Conservation (phyloP, 371 early-diverging fungal genomes). For the Choanephora cucurbitarum region DNA sequence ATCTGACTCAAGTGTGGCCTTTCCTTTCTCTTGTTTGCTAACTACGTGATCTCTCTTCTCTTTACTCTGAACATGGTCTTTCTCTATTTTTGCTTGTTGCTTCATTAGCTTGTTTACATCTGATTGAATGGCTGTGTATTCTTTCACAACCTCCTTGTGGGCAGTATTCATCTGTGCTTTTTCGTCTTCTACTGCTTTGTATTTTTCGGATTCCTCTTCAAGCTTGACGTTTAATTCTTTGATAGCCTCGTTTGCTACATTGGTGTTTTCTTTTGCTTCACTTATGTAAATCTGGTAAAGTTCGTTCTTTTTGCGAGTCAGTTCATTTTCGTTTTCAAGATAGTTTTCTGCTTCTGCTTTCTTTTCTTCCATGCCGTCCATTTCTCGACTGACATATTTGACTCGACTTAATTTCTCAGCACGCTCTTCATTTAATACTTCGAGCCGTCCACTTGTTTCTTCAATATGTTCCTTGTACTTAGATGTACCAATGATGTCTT, state of each 20-base stretch:
- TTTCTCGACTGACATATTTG: conserved; percentile 85
- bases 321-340: conserved; percentile 78
- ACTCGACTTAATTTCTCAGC: conserved; percentile 84
- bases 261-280: conserved; percentile 48
- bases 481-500: conserved; percentile 99
- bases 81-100: conserved; percentile 75
- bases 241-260: conserved; percentile 48
- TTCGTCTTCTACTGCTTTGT: conserved; percentile 58
- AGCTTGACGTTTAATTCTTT: conserved; percentile 54
- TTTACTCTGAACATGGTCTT: conserved; percentile 74
- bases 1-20: conserved; percentile 62
- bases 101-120: conserved; percentile 57
- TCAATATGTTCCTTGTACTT: conserved; percentile 91
- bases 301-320: conserved; percentile 71
- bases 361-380: conserved; percentile 73
- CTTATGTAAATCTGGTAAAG: conserved; percentile 73
- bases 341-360: conserved; percentile 86
- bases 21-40: conserved; percentile 71
- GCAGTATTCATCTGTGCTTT: conserved; percentile 56
- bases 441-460: conserved; percentile 64
- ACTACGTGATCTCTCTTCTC: conserved; percentile 81
- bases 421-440: conserved; percentile 76
- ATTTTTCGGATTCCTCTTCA: conserved; percentile 61
- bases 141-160: conserved; percentile 57
- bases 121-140: conserved; percentile 66